These are phyloP conservation scores for Coemansia nantahalensis DNA, from an alignment of 192 early-diverging fungal species.

Conservation along the genomic window DNA sequence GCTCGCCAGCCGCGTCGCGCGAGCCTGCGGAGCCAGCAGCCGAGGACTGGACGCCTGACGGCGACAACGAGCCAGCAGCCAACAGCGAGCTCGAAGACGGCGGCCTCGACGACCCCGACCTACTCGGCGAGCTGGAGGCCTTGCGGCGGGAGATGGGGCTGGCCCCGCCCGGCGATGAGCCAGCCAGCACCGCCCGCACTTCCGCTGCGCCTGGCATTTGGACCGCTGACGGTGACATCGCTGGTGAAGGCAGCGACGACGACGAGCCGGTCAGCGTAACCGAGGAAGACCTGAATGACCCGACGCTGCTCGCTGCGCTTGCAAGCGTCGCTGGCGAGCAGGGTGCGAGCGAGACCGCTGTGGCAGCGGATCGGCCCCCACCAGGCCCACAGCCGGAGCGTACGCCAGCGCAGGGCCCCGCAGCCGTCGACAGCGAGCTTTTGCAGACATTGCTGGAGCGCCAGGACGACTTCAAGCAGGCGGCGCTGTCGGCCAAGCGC, in stretches of 20 bases:
- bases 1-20: no score
- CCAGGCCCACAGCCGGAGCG: no score
- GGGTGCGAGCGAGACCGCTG: no score
- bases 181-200: no score
- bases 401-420: background rate
- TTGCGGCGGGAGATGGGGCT: constrained; percentile 41
- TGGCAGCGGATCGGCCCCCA: no score
- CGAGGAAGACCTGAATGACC: constrained; percentile 48
- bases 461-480: constrained; percentile 16
- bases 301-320: constrained; percentile 34
- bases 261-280: constrained; percentile 17
- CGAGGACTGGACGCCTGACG: constrained; percentile 1
- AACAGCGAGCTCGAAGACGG: constrained; percentile 14
- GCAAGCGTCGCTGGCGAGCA: background rate
- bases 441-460: background rate
- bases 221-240: background rate
- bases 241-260: background rate
- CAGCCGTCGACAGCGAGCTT: background rate
- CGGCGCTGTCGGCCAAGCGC: constrained; percentile 30
- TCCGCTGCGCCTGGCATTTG: no score
- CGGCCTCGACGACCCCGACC: constrained; percentile 31
- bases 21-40: background rate
- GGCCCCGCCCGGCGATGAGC: background rate
- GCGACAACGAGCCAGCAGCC: constrained; percentile 1
- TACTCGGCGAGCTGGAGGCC: constrained; percentile 44